Conservation (phyloP, 176 grass and related monocot genomes). For the Oryza coarctata region DNA sequence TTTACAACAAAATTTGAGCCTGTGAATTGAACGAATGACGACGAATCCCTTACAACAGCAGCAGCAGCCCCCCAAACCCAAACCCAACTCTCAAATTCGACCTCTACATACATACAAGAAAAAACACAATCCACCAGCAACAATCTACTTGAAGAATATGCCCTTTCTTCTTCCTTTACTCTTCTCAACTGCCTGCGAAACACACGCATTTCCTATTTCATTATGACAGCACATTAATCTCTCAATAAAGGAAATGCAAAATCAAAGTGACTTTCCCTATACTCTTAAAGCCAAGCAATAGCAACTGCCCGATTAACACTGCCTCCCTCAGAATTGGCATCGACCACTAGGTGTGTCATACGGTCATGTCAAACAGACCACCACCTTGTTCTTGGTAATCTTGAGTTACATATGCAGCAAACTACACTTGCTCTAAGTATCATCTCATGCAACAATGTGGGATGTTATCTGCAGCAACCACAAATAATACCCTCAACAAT, state of each 20-base stretch:
- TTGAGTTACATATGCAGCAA: neutral
- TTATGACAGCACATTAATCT: neutral
- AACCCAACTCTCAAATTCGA: neutral
- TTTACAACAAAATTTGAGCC: neutral
- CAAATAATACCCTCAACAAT: neutral
- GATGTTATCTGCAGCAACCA: neutral
- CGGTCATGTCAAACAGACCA: conserved; percentile 43
- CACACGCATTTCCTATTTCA: neutral
- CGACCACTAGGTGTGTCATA: neutral
- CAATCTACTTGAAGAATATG: conserved; percentile 88
- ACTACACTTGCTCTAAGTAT: neutral
- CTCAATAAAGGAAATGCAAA: neutral
- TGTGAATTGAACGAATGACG: neutral
- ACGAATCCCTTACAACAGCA: neutral
- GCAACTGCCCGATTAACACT: neutral
- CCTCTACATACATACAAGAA: neutral
- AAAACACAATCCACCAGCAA: neutral
- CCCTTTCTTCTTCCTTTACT: conserved; percentile 78
- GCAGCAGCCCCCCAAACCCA: no score
- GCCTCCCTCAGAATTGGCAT: neutral
- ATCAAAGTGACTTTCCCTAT: neutral
- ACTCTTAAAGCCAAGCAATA: no score
- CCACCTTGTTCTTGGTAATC: neutral
- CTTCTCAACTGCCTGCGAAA: conserved; percentile 80
- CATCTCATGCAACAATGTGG: neutral